Evolutionary conservation across 768 basidiomycete genomes (phyloP), one percentile per base, ranked within the genome.

Genomic region (Kwoniella sp.): DNA sequence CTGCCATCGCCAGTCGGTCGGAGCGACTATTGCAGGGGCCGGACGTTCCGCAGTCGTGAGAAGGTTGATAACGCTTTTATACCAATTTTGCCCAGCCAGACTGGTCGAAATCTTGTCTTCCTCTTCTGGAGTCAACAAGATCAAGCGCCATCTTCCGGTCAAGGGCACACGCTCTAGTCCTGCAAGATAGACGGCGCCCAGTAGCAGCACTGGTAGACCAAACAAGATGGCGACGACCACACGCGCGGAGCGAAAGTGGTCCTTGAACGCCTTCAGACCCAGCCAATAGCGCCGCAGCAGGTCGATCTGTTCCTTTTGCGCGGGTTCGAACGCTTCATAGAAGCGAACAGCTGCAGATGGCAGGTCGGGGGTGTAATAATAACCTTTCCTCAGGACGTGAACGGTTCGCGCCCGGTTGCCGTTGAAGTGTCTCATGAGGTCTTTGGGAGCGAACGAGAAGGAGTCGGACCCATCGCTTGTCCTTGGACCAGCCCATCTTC

Each of bases 61-160:
- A 38, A 93, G 87, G 32, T 87, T 83, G 31, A 81, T 80, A 17
- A 96, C 86, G 31, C 88, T 85, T 56, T 79, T 77, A 73, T 86
- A 89, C 91, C 91, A 96, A 39, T 88, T 89, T 19, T 81, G 76
- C 14, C 89, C 91, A 17, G 83, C 82, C 9, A 96, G 81, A 65
- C 88, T 85, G 3, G 77, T 74, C n/a, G 89, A 83, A 34, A 96
- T 88, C 26, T 83, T 83, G 46, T 91, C 88, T 69, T 96, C 91
- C 75, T 95, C 91, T 60, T 89, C 87, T 1, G 91, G 90, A 3
- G 89, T 90, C 14, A 95, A 80, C 8, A 92, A 78, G 55, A 95
- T 92, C 61, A 90, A 73, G 46, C 91, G 81, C 85, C 86, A 88
- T 65, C 89, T 53, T 8, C 72, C 72, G 1, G 67, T 71, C 22